phyloP scores from a whole-genome alignment of 2,329 filamentous ascomycete species.

The Sphaerulina vaccinii region DNA sequence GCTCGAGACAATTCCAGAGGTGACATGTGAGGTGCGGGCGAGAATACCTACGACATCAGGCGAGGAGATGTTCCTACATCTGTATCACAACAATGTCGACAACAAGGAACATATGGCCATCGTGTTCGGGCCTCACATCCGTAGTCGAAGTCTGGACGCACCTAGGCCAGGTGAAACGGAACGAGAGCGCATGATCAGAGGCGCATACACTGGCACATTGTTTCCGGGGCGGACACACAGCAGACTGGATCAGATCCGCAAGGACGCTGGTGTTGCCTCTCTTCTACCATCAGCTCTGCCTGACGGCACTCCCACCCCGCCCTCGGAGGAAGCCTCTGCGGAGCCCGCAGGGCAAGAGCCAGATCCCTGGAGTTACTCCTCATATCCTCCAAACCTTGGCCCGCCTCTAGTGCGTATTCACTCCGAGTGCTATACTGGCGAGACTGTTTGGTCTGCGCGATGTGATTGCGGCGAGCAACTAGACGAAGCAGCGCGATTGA shows the following conservation, averaged over 20 bases:
- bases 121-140: conserved; percentile 86
- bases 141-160: conserved; percentile 68
- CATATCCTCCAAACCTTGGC: conserved; percentile 35
- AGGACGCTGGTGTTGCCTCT: conserved; percentile 39
- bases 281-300: conserved; percentile 24
- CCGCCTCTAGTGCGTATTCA: conserved; percentile 89
- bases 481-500: conserved; percentile 90
- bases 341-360: conserved; percentile 6
- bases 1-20: conserved; percentile 72
- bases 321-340: conserved; percentile 4
- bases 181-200: conserved; percentile 87
- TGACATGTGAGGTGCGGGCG: conserved; percentile 91
- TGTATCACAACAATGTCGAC: conserved; percentile 90
- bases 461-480: conserved; percentile 98
- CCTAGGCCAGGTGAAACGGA: conserved; percentile 75
- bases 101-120: conserved; percentile 96
- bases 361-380: conserved; percentile 23
- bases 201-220: conserved; percentile 84
- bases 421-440: conserved; percentile 96
- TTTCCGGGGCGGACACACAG: conserved; percentile 81
- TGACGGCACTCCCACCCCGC: conserved; percentile 19
- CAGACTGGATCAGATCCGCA: conserved; percentile 56
- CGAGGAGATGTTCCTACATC: conserved; percentile 93
- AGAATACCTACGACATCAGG: conserved; percentile 90
- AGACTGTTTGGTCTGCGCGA: conserved; percentile 96